phyloP scores from a whole-genome alignment of 2,329 filamentous ascomycete genomes.

The Trichoderma polysporum region DNA sequence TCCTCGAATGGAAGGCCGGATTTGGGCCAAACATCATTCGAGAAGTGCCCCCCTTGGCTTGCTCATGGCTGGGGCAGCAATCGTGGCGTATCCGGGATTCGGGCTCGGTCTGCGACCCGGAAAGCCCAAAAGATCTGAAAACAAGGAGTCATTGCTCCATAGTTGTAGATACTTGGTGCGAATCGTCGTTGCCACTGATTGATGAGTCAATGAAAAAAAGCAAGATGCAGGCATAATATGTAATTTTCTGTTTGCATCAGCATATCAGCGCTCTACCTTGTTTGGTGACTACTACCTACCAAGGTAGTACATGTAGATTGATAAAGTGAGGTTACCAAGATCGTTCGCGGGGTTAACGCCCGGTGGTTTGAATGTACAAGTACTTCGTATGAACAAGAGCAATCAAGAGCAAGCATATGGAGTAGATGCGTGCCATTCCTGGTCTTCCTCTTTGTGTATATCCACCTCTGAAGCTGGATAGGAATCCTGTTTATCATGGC shows the following conservation, averaged over 20 bases:
- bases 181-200: not conserved
- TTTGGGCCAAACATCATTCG: not conserved
- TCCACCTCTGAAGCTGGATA: too few relatives aligned
- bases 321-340: not conserved
- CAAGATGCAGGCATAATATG: not conserved
- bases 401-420: too few relatives aligned
- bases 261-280: not conserved
- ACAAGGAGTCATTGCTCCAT: constrained; percentile 6
- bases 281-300: not conserved
- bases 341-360: not conserved
- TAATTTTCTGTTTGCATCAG: not conserved
- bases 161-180: not conserved
- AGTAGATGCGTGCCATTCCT: too few relatives aligned
- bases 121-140: not conserved
- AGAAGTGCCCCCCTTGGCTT: not conserved
- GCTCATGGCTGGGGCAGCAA: not conserved
- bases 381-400: not conserved
- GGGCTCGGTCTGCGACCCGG: constrained; percentile 4
- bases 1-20: not conserved
- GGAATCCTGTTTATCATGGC: not conserved
- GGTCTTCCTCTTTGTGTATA: too few relatives aligned
- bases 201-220: constrained; percentile 3
- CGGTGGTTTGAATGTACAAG: not conserved
- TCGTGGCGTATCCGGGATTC: constrained; percentile 9
- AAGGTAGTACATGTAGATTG: too few relatives aligned